These are phyloP conservation scores for Fraxinus floribunda DNA, from an alignment of 305 asterid species.

Conservation along the genomic window DNA sequence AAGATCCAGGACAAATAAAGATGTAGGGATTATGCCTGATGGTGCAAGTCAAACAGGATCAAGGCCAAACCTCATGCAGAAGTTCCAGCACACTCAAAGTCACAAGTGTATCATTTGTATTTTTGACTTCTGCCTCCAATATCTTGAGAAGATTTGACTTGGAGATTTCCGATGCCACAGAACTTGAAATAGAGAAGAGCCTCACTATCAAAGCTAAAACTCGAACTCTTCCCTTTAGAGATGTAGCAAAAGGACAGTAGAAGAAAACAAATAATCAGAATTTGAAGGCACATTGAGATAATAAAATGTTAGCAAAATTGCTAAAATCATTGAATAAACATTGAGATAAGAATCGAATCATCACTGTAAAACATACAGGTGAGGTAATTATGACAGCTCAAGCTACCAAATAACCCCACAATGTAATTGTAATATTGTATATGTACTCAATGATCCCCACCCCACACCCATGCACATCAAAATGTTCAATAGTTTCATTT, in stretches of 20 bases:
- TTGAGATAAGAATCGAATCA: neutral
- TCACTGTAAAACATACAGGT: neutral
- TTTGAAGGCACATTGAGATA: conserved; percentile 5
- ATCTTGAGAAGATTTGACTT: conserved; percentile 70
- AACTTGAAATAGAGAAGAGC: conserved; percentile 77
- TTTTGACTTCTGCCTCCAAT: conserved; percentile 72
- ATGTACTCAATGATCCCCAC: neutral
- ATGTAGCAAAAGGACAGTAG: conserved; percentile 20
- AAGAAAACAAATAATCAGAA: conserved; percentile 7
- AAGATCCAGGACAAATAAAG: neutral
- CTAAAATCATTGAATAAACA: neutral
- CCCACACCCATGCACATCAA: neutral
- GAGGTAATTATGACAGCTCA: conserved; percentile 6
- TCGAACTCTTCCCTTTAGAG: conserved; percentile 73
- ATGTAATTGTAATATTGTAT: neutral
- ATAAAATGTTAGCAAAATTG: neutral
- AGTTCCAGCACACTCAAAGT: conserved; percentile 81
- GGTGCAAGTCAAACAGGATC: conserved; percentile 20
- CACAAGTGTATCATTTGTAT: conserved; percentile 61
- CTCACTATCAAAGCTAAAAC: conserved; percentile 81
- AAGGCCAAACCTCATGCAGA: conserved; percentile 66
- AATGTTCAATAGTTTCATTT: neutral
- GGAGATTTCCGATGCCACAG: conserved; percentile 64
- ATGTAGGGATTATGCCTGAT: conserved; percentile 7
- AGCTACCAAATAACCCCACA: conserved; percentile 18